Evolutionary conservation across 345 rosid genomes (phyloP).

Genomic region (Lumnitzera littorea): DNA sequence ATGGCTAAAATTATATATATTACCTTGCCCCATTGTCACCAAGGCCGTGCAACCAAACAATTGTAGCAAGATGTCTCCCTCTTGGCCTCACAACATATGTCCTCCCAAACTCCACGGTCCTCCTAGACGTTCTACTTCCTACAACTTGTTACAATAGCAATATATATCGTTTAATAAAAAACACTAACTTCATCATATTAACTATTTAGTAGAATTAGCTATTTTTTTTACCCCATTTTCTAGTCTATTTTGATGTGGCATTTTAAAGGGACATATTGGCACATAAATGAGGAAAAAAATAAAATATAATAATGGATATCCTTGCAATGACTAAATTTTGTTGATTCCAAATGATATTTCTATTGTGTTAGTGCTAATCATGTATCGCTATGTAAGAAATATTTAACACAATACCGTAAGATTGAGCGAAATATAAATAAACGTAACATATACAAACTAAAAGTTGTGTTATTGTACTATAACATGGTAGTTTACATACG

Average conservation of each 20-base stretch:
- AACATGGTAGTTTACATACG: too few relatives aligned
- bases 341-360: too few relatives aligned
- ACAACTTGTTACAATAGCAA: neutral
- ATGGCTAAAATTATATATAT: neutral
- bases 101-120: slow-evolving; percentile 68
- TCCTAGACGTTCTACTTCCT: slow-evolving; percentile 55
- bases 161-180: neutral
- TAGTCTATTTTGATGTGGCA: neutral
- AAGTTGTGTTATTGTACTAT: too few relatives aligned
- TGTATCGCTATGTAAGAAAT: too few relatives aligned
- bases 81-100: slow-evolving; percentile 72
- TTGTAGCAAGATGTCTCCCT: slow-evolving; percentile 72
- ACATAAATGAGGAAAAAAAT: neutral
- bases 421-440: too few relatives aligned
- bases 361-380: too few relatives aligned
- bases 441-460: too few relatives aligned
- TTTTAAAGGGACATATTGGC: too few relatives aligned
- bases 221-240: too few relatives aligned
- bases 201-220: neutral
- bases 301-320: neutral
- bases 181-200: neutral
- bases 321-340: too few relatives aligned
- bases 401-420: too few relatives aligned
- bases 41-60: slow-evolving; percentile 75
- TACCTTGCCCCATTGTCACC: slow-evolving; percentile 79